Evolutionary conservation across 768 basidiomycete species (phyloP).

Genomic region (Lactifluus echinatus): DNA sequence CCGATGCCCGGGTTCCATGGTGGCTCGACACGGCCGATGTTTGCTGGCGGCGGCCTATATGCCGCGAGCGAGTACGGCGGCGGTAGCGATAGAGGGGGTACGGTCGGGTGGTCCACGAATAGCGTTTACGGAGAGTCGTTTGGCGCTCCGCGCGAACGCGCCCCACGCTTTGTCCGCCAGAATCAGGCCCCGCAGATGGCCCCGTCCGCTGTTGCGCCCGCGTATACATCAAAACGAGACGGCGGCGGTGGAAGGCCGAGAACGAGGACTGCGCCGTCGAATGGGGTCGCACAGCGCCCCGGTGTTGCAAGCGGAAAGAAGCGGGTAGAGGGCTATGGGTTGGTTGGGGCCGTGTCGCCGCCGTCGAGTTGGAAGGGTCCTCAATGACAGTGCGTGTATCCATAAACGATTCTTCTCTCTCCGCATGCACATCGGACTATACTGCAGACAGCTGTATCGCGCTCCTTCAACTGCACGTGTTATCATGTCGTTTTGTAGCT

Average conservation of each 20-base stretch:
- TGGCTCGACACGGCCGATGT: constrained; percentile 41
- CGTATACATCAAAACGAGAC: too few relatives aligned
- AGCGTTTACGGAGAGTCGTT: constrained; percentile 60
- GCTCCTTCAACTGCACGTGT: not conserved
- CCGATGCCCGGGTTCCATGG: constrained; percentile 44
- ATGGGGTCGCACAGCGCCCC: constrained; percentile 6
- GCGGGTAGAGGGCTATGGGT: constrained; percentile 10
- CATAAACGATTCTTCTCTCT: not conserved
- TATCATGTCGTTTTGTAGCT: not conserved
- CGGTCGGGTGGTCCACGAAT: constrained; percentile 37
- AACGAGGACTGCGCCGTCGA: constrained; percentile 28
- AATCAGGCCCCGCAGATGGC: constrained; percentile 4
- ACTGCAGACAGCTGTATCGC: not conserved
- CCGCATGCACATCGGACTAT: not conserved
- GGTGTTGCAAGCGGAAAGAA: not conserved
- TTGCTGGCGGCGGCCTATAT: constrained; percentile 57
- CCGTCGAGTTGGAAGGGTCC: constrained; percentile 30
- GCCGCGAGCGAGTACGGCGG: constrained; percentile 35
- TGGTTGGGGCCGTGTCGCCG: constrained; percentile 22
- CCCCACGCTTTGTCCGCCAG: constrained; percentile 21
- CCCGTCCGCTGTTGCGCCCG: constrained; percentile 3
- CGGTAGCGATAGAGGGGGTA: constrained; percentile 26
- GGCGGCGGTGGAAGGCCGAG: constrained; percentile 22
- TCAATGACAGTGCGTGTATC: not conserved
- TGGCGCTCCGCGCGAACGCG: constrained; percentile 23